phyloP scores from a whole-genome alignment of 2,329 filamentous ascomycete species.

The Ceratocystis albifundus region DNA sequence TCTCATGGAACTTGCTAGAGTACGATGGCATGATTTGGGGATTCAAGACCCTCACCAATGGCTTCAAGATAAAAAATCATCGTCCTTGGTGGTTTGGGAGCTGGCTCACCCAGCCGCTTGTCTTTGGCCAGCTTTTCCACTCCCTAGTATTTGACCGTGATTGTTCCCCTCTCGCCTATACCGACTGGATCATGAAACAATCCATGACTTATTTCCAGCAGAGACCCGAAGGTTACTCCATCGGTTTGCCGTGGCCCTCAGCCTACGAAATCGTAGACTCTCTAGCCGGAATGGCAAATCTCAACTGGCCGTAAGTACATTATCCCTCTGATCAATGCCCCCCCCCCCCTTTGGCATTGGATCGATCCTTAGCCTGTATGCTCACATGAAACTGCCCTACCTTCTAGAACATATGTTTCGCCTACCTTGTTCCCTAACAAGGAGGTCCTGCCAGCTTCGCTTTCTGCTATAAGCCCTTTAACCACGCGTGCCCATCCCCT shows the following conservation, averaged over 20 bases:
- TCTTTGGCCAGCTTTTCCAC: conserved; percentile 65
- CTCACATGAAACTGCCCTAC: conserved; percentile 18
- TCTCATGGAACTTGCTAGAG: conserved; percentile 72
- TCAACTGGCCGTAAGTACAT: conserved; percentile 65
- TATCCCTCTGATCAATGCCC: not conserved
- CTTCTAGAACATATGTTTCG: conserved; percentile 57
- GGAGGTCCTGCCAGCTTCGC: conserved; percentile 51
- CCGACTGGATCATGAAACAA: conserved; percentile 52
- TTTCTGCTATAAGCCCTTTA: conserved; percentile 62
- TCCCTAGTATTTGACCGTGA: conserved; percentile 67
- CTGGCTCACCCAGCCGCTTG: conserved; percentile 68
- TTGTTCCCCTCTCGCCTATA: conserved; percentile 47
- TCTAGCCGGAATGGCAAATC: conserved; percentile 65
- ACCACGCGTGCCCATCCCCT: conserved; percentile 77
- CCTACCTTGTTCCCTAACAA: conserved; percentile 74
- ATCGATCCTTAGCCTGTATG: conserved; percentile 23
- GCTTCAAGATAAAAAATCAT: conserved; percentile 44
- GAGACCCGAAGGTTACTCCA: conserved; percentile 57
- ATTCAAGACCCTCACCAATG: conserved; percentile 30
- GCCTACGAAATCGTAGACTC: conserved; percentile 68
- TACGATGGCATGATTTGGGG: conserved; percentile 59
- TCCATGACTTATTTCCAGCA: conserved; percentile 69
- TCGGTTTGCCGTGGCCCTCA: conserved; percentile 59
- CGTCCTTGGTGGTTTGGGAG: conserved; percentile 74
- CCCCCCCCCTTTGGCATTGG: not conserved